These are phyloP conservation scores for Globisporangium okanoganense DNA, from an alignment of 352 stramenopile genomes.

Conservation along the genomic window DNA sequence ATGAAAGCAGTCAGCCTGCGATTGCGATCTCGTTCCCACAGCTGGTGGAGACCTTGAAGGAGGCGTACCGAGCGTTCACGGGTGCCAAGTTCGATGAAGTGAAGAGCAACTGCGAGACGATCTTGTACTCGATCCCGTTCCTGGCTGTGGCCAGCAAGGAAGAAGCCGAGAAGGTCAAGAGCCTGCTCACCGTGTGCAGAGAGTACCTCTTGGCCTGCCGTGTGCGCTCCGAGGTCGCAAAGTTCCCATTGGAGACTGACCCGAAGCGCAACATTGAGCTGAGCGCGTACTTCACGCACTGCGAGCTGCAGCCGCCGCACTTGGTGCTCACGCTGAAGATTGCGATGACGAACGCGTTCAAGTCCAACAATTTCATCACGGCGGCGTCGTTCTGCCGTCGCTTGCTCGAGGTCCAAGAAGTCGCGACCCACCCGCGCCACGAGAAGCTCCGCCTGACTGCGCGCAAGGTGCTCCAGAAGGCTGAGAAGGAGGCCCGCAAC, in stretches of 20 bases:
- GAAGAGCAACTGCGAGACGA: slow-evolving; percentile 89
- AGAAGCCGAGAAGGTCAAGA: slow-evolving; percentile 93
- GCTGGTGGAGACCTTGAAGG: slow-evolving; percentile 93
- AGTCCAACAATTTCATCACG: slow-evolving; percentile 99
- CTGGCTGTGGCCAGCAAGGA: slow-evolving; percentile 91
- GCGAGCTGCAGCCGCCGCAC: slow-evolving; percentile 97
- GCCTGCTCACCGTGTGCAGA: slow-evolving; percentile 93
- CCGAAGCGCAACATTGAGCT: slow-evolving; percentile 94
- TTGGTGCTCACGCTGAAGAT: slow-evolving; percentile 98
- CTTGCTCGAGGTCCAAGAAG: slow-evolving; percentile 97
- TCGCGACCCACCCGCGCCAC: slow-evolving; percentile 83
- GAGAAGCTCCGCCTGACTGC: slow-evolving; percentile 95
- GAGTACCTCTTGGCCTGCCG: slow-evolving; percentile 98
- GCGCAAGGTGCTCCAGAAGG: slow-evolving; percentile 97
- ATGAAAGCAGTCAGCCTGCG: slow-evolving; percentile 84
- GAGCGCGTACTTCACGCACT: slow-evolving; percentile 99
- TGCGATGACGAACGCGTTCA: slow-evolving; percentile 99
- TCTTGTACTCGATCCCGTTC: slow-evolving; percentile 95
- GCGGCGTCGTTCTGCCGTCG: slow-evolving; percentile 97
- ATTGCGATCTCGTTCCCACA: slow-evolving; percentile 86
- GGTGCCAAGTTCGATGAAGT: slow-evolving; percentile 98
- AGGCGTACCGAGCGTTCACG: slow-evolving; percentile 96
- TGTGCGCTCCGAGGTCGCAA: slow-evolving; percentile 89
- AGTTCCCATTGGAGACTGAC: slow-evolving; percentile 61
- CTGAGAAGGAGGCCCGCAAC: slow-evolving; percentile 98